phyloP scores from a whole-genome alignment of 176 grass and related monocot species.

The Musa beccarii region DNA sequence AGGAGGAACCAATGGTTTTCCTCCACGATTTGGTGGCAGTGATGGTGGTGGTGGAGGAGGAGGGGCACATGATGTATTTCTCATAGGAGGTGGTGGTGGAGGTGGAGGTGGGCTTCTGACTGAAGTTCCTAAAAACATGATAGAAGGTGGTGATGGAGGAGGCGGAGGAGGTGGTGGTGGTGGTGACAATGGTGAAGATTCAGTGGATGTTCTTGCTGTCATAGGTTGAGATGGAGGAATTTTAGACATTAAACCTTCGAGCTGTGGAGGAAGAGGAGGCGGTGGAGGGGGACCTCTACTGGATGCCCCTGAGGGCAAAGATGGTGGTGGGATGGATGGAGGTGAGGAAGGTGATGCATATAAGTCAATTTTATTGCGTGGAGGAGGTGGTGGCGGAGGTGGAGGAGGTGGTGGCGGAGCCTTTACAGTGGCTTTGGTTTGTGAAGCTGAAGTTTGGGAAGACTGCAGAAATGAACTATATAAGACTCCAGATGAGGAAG shows the following conservation, averaged over 20 bases:
- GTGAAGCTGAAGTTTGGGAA: constrained; percentile 21
- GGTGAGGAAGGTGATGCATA: constrained; percentile 9
- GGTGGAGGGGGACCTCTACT: background rate
- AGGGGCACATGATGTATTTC: constrained; percentile 1
- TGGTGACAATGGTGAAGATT: background rate
- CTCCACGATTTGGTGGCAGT: background rate
- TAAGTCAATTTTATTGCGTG: background rate
- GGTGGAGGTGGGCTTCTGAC: constrained; percentile 5
- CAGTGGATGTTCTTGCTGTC: background rate
- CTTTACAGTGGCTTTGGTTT: constrained; percentile 17
- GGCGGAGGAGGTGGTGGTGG: constrained; percentile 17
- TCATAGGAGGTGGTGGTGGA: constrained; percentile 3
- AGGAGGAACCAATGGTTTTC: constrained; percentile 1
- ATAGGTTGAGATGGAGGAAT: background rate
- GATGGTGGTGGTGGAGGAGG: constrained; percentile 17
- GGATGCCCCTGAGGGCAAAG: constrained; percentile 1
- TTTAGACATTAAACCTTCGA: background rate
- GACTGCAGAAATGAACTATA: background rate
- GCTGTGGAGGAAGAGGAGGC: background rate
- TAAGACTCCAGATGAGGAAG: constrained; percentile 12
- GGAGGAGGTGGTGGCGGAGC: constrained; percentile 34
- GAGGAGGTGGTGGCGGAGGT: constrained; percentile 12
- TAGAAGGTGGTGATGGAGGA: constrained; percentile 9
- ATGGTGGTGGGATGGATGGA: constrained; percentile 3
- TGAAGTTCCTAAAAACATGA: constrained; percentile 12